Percentiles rank a stretch among this genome's conserved stretches.
phyloP scores from a whole-genome alignment of 176 grass and related monocot genomes.

The Triticum aestivum region IWGSC_CS_RefSeq_v2.1 NC_057801.1:399254804-399255303 shows the following conservation, averaged over 20 bases:
- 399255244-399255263: slow-evolving; percentile 43
- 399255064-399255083: background rate
- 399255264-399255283: slow-evolving; percentile 93
- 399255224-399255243: background rate
- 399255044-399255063: background rate
- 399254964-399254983: background rate
- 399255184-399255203: background rate
- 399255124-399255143: background rate
- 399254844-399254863: background rate
- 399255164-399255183: slow-evolving; percentile 16
- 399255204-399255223: background rate
- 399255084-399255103: slow-evolving; percentile 10
- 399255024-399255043: background rate
- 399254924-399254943: background rate
- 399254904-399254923: background rate
- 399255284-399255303: slow-evolving; percentile 91
- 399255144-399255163: background rate
- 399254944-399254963: background rate
- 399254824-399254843: background rate
- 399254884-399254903: background rate
- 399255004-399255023: background rate
- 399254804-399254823: background rate
- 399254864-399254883: background rate
- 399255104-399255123: background rate
- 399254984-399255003: background rate